Evolutionary conservation across 306 rosid species (phyloP).

Genomic region (Acacia crassicarpa): DNA sequence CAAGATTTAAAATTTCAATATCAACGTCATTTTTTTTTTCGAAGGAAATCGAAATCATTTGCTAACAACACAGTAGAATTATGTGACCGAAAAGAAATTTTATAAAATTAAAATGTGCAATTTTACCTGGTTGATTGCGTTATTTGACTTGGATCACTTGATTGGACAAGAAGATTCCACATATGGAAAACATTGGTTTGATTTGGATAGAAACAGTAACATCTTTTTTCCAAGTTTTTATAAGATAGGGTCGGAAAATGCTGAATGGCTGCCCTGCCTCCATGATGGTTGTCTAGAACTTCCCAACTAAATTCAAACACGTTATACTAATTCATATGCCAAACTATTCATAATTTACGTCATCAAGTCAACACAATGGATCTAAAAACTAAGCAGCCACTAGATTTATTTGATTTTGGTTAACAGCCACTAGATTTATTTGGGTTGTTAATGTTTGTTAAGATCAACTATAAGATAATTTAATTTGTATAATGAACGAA

Average conservation of each 20-base stretch:
- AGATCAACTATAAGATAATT: not conserved
- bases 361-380: not conserved
- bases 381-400: not conserved
- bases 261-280: not conserved
- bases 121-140: not conserved
- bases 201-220: not conserved
- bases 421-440: not conserved
- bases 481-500: not conserved
- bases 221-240: not conserved
- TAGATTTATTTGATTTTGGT: not conserved
- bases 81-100: not conserved
- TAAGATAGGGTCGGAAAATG: not conserved
- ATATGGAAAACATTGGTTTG: not conserved
- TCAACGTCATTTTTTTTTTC: too few species aligned
- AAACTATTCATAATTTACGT: not conserved
- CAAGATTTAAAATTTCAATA: not conserved
- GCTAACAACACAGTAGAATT: not conserved
- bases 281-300: not conserved
- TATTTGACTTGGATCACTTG: not conserved
- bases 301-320: not conserved
- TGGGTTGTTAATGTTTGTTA: not conserved
- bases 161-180: not conserved
- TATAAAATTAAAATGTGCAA: not conserved
- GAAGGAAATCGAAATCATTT: not conserved
- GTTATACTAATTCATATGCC: not conserved